Evolutionary conservation across 257 asterid species (phyloP), one percentile per base, ranked within the genome.

Genomic region (Parsonsia alboflavescens): DNA sequence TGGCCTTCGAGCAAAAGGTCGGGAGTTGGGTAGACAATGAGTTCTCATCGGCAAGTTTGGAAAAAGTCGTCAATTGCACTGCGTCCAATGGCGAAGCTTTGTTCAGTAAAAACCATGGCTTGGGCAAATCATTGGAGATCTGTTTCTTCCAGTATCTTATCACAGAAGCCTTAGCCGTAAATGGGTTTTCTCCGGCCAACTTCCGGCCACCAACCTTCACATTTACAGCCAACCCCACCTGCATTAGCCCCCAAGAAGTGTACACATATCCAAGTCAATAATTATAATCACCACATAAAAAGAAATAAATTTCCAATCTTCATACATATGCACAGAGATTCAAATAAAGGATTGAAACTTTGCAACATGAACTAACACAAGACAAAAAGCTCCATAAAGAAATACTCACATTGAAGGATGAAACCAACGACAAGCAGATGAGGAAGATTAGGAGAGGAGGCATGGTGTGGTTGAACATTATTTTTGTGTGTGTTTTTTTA

Each of bases 1-100:
- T 86, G 0, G 97, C 96, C 68, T 78, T 81, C 46, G 88, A 24
- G 79, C 97, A 91, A 79, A 91, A 91, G 11, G 83, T 83, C 0
- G 86, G 92, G 28, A 91, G 89, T 6, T 86, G 85, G 10, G 88
- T 69, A 22, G 97, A 86, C 24, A 91, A 86, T 6, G 89, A 76
- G 83, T 81, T 85, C 75, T 80, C 83, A 64, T 84, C 87, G 75
- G 88, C 92, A 62, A 88, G 87, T 70, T 81, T 88, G 2, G 80
- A 74, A 24, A 81, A 81, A 1, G 50, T 78, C 16, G 82, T 80
- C 73, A 75, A 49, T 44, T 75, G 73, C 54, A 81, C 78, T 24
- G 82, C 82, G 61, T 56, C 73, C 50, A 81, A 19, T 57, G 84
- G 84, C 1, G 84, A 80, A 22, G 81, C 81, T 28, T 77, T 73